Percentiles rank a stretch among this genome's conserved stretches.
phyloP scores from a whole-genome alignment of 306 rosid species.

The Trichosanthes truncata region DNA sequence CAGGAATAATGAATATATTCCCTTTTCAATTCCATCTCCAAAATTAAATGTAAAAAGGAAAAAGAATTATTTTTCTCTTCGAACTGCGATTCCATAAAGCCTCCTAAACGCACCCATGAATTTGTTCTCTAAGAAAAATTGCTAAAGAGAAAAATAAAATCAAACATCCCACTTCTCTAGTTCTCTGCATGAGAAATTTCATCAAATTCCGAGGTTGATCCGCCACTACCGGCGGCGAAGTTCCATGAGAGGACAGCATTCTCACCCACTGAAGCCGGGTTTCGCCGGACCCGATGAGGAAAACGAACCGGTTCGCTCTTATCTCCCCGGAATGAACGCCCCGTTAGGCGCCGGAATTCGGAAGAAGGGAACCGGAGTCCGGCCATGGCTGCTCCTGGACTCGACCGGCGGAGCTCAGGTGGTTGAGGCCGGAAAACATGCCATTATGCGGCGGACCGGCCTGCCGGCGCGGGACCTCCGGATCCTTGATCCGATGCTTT shows the following conservation, averaged over 20 bases:
- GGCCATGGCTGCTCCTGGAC: conserved; percentile 72
- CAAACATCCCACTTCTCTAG: background rate
- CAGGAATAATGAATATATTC: too few relatives aligned
- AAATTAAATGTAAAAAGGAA: too few relatives aligned
- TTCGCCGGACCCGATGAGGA: conserved; percentile 20
- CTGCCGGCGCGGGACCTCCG: conserved; percentile 91
- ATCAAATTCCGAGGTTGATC: background rate
- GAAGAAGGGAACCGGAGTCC: conserved; percentile 66
- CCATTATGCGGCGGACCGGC: conserved; percentile 88
- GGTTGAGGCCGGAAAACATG: conserved; percentile 80
- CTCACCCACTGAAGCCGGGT: conserved; percentile 18
- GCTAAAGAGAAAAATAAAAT: background rate
- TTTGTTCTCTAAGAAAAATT: background rate
- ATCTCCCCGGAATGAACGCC: conserved; percentile 6
- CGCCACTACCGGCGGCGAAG: background rate
- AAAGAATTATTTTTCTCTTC: too few relatives aligned
- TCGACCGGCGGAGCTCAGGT: conserved; percentile 49
- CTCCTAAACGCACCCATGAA: background rate
- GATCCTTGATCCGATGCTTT: conserved; percentile 68
- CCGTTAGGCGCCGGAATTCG: conserved; percentile 29
- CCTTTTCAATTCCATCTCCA: too few relatives aligned
- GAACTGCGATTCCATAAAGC: too few relatives aligned
- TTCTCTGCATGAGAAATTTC: background rate
- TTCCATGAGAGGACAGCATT: conserved; percentile 18
- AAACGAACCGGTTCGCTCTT: conserved; percentile 21